A percentile compares a stretch with the other conserved stretches of the same genome.
Conservation (phyloP, 768 basidiomycete genomes). For the Phaeotremella skinneri region DNA sequence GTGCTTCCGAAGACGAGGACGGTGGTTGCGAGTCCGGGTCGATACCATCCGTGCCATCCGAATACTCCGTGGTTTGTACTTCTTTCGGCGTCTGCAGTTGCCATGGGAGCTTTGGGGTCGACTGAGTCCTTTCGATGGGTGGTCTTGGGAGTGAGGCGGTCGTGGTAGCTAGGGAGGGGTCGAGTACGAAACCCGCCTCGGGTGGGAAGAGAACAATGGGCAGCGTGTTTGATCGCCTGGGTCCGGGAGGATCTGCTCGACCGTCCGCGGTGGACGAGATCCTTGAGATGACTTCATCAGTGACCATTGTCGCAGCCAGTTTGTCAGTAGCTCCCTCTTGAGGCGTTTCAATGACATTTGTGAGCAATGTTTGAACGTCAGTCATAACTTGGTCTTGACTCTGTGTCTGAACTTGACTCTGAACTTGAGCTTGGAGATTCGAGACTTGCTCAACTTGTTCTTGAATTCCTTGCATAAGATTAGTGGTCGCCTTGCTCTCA, state of each 20-base stretch:
- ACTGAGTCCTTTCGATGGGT: background rate
- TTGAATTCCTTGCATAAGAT: background rate
- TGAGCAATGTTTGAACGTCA: no score
- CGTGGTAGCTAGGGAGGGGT: background rate
- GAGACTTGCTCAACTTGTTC: background rate
- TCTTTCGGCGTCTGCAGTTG: background rate
- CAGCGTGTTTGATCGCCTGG: background rate
- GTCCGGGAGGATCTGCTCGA: background rate
- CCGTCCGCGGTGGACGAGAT: no score
- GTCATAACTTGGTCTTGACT: background rate
- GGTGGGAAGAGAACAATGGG: background rate
- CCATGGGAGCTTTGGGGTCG: background rate
- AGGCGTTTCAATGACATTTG: no score
- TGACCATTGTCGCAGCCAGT: no score
- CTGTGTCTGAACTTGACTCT: background rate
- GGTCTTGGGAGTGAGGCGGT: background rate
- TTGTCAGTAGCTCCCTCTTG: no score
- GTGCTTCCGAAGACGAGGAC: background rate
- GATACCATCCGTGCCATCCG: no score
- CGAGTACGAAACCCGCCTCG: background rate
- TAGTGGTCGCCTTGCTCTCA: no score
- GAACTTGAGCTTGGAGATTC: background rate
- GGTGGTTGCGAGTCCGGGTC: background rate
- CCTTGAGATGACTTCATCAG: no score
- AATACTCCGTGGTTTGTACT: no score